A percentile compares a stretch with the other conserved stretches of the same genome.
Conservation (phyloP, 2,329 filamentous ascomycete species). For the Volutella citrinella region DNA sequence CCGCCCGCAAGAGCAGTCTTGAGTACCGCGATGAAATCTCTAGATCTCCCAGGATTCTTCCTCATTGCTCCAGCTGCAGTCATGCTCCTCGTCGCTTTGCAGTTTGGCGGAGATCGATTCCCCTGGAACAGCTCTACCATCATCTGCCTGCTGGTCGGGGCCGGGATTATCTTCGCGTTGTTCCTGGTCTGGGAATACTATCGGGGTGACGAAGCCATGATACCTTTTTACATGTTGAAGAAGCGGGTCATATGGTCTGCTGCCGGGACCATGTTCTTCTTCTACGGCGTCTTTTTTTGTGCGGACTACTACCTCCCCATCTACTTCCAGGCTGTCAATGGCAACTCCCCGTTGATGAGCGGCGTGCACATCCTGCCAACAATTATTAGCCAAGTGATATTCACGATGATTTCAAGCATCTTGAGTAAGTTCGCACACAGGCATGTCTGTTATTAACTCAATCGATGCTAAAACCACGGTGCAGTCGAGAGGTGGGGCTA, state of each 20-base stretch:
- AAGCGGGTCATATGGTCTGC: conserved; percentile 8
- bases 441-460: not conserved
- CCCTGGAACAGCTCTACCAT: conserved; percentile 34
- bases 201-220: conserved; percentile 36
- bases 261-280: conserved; percentile 10
- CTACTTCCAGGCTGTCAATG: conserved; percentile 21
- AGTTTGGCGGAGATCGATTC: conserved; percentile 35
- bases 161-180: conserved; percentile 27
- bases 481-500: not conserved
- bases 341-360: conserved; percentile 15
- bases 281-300: conserved; percentile 2
- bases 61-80: conserved; percentile 30
- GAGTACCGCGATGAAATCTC: not conserved
- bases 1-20: conserved; percentile 1
- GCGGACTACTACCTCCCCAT: conserved; percentile 16
- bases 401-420: not conserved
- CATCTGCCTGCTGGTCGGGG: conserved; percentile 34
- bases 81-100: conserved; percentile 44
- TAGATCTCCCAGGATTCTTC: conserved; percentile 27
- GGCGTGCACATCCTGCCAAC: conserved; percentile 15
- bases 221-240: conserved; percentile 20
- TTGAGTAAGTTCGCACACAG: not conserved
- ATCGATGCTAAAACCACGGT: not conserved
- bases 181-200: conserved; percentile 32
- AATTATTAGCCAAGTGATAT: not conserved